Evolutionary conservation across 805 yeast genomes (phyloP).

Genomic region (Yamadazyma phyllophila): DNA sequence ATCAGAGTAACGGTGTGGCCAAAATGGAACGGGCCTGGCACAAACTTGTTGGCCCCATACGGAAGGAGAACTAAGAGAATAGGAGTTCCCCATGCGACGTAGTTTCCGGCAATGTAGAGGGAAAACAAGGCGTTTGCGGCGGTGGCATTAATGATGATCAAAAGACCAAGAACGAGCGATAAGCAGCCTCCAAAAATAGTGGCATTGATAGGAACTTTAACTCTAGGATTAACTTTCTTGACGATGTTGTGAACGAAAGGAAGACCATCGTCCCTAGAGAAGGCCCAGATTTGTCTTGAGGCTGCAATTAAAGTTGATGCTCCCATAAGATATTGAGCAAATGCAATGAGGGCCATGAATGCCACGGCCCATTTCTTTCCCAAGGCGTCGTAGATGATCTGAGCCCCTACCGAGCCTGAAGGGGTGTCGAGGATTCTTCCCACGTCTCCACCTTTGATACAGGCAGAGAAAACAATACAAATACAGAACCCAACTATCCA

Average conservation of each 20-base stretch:
- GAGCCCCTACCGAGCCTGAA: slow-evolving; percentile 65
- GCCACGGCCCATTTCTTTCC: slow-evolving; percentile 67
- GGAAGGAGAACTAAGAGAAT: slow-evolving; percentile 53
- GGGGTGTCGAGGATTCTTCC: slow-evolving; percentile 39
- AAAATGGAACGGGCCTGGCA: slow-evolving; percentile 65
- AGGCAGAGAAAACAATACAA: slow-evolving; percentile 52
- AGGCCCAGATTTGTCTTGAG: slow-evolving; percentile 73
- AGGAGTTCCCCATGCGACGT: slow-evolving; percentile 62
- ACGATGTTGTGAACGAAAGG: slow-evolving; percentile 55
- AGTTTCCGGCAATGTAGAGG: slow-evolving; percentile 59
- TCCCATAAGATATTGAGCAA: slow-evolving; percentile 70
- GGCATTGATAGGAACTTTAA: slow-evolving; percentile 65
- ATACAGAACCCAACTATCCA: slow-evolving; percentile 58
- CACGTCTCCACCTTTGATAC: slow-evolving; percentile 48
- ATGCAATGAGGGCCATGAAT: slow-evolving; percentile 54
- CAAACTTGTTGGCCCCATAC: slow-evolving; percentile 48
- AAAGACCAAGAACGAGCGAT: slow-evolving; percentile 50
- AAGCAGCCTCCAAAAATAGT: slow-evolving; percentile 52
- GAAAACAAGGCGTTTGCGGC: slow-evolving; percentile 72
- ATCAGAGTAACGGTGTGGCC: slow-evolving; percentile 48
- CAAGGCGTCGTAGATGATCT: slow-evolving; percentile 57
- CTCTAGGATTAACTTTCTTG: slow-evolving; percentile 53
- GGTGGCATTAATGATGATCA: slow-evolving; percentile 55
- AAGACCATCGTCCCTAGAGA: slow-evolving; percentile 75
- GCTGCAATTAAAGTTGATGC: slow-evolving; percentile 60